Percentiles rank a stretch among this genome's conserved stretches.
Conservation (phyloP, 331 rosid species). For the Stylosanthes scabra region DNA sequence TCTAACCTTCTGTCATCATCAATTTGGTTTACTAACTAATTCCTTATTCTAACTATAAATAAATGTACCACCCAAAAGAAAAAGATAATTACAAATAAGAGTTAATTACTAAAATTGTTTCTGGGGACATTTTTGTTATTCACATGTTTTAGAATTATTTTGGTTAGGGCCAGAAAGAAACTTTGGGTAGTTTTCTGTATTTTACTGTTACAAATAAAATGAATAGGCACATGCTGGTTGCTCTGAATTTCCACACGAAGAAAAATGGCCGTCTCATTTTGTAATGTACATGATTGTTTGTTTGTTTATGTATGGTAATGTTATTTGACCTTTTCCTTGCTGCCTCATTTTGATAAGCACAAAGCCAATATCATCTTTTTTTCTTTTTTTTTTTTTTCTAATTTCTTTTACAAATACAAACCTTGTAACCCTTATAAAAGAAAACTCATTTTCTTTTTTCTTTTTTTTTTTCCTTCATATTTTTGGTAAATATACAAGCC, state of each 20-base stretch:
- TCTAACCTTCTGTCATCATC: neutral
- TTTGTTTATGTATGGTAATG: neutral
- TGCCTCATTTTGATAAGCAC: conserved; percentile 19
- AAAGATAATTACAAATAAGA: too few species aligned
- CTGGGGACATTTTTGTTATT: too few species aligned
- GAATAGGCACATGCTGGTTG: neutral
- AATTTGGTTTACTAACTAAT: neutral
- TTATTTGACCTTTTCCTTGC: conserved; percentile 20
- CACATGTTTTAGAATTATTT: too few species aligned
- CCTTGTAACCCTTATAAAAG: neutral
- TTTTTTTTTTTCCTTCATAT: too few species aligned
- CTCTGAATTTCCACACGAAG: neutral
- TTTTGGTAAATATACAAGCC: neutral
- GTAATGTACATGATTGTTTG: neutral
- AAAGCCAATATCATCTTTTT: conserved; percentile 19
- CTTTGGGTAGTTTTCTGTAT: too few species aligned
- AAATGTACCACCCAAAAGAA: too few species aligned
- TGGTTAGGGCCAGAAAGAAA: too few species aligned
- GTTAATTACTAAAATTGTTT: too few species aligned
- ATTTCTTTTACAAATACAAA: neutral
- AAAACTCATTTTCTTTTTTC: too few species aligned
- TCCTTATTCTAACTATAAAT: neutral
- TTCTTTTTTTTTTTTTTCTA: too few species aligned
- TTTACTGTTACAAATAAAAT: too few species aligned
- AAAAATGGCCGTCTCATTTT: neutral